A percentile compares a stretch with the other conserved stretches of the same genome.
Evolutionary conservation across 1,139 yeast species (phyloP).

Genomic region (Yamadazyma mexicana): DNA sequence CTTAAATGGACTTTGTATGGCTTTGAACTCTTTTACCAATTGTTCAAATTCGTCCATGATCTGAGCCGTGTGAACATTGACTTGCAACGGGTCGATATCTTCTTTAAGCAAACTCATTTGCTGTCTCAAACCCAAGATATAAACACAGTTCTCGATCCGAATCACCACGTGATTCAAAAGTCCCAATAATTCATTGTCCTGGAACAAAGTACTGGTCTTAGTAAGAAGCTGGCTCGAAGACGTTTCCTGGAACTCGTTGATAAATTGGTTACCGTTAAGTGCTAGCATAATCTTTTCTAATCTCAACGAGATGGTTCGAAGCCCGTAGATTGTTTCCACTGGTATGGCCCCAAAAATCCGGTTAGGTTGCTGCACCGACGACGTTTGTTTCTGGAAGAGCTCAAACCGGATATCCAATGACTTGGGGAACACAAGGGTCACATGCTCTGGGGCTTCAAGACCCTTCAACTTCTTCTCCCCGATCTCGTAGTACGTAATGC

Average conservation of each 20-base stretch:
- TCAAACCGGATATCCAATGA: slow-evolving; percentile 59
- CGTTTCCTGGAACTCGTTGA: slow-evolving; percentile 29
- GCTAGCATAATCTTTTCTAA: slow-evolving; percentile 50
- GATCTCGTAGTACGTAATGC: slow-evolving; percentile 65
- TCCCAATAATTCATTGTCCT: slow-evolving; percentile 40
- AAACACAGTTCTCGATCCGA: slow-evolving; percentile 58
- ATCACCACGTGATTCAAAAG: slow-evolving; percentile 64
- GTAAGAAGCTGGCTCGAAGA: slow-evolving; percentile 28
- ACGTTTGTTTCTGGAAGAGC: slow-evolving; percentile 35
- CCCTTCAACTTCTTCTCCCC: slow-evolving; percentile 95
- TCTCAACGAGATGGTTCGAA: slow-evolving; percentile 49
- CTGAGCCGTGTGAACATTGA: slow-evolving; percentile 22
- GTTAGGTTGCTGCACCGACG: slow-evolving; percentile 16
- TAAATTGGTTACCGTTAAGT: slow-evolving; percentile 28
- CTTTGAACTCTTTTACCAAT: slow-evolving; percentile 15
- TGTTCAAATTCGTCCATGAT: slow-evolving; percentile 28
- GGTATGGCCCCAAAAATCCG: slow-evolving; percentile 43
- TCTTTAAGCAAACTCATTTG: slow-evolving; percentile 22
- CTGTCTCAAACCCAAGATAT: slow-evolving; percentile 35
- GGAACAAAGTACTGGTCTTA: slow-evolving; percentile 24
- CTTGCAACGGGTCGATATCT: slow-evolving; percentile 25
- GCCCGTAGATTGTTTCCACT: slow-evolving; percentile 44
- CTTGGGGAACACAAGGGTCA: slow-evolving; percentile 77
- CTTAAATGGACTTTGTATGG: slow-evolving; percentile 11
- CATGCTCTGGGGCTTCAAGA: slow-evolving; percentile 86